These are phyloP conservation scores for Daldinia caldariorum DNA, from an alignment of 495 filamentous ascomycete genomes.

Conservation along the genomic window DNA sequence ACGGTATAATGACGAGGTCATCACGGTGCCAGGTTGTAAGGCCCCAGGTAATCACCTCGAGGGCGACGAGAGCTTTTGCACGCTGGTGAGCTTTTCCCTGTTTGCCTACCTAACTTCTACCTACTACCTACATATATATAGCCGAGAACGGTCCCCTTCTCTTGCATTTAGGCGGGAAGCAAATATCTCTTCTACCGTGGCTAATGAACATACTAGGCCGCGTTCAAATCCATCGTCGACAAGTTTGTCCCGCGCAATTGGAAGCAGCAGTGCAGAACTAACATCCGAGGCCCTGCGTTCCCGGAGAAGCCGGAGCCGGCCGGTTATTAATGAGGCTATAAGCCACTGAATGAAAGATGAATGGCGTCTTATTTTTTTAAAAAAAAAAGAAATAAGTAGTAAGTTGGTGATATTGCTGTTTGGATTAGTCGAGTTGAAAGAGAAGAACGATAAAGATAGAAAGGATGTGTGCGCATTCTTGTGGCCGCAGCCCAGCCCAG, in stretches of 20 bases:
- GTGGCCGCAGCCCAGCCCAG: neutral
- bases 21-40: conserved; percentile 84
- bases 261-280: conserved; percentile 76
- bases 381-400: neutral
- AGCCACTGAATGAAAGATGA: neutral
- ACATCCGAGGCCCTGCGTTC: conserved; percentile 66
- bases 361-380: neutral
- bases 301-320: conserved; percentile 64
- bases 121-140: too few relatives aligned
- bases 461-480: neutral
- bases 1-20: conserved; percentile 85
- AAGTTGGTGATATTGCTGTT: neutral
- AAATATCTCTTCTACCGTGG: neutral
- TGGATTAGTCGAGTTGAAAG: neutral
- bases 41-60: conserved; percentile 82
- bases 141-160: too few relatives aligned
- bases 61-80: conserved; percentile 92
- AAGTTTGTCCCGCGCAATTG: conserved; percentile 86
- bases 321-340: conserved; percentile 55
- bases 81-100: conserved; percentile 67
- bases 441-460: neutral
- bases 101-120: neutral
- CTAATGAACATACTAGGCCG: conserved; percentile 61
- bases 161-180: neutral
- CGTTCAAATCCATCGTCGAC: conserved; percentile 92